These are phyloP conservation scores for Trichoderma sp. DNA, from an alignment of 2,329 filamentous ascomycete species.

Conservation along the genomic window DNA sequence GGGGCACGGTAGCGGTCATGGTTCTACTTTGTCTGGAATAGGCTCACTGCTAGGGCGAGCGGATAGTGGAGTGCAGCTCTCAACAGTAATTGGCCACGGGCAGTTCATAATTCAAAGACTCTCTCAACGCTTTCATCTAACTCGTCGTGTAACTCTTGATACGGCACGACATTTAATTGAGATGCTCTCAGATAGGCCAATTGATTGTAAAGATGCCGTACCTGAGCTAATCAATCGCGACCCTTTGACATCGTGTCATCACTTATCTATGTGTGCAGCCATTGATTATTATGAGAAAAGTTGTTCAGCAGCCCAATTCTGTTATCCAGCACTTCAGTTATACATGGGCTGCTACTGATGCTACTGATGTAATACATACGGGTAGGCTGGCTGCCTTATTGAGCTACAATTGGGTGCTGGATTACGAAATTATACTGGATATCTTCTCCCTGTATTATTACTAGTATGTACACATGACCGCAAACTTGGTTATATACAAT, in stretches of 20 bases:
- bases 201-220: background rate
- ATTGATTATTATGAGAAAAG: background rate
- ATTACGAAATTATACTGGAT: no score
- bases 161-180: background rate
- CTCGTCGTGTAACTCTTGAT: background rate
- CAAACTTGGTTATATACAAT: slow-evolving; percentile 8
- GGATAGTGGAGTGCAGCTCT: background rate
- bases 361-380: no score
- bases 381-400: no score
- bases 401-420: no score
- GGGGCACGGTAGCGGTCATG: background rate
- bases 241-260: background rate
- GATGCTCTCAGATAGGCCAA: background rate
- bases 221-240: background rate
- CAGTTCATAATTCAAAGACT: background rate
- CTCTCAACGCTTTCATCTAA: background rate
- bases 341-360: no score
- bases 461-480: background rate
- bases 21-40: background rate
- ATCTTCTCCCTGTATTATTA: background rate
- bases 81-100: background rate
- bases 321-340: no score
- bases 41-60: background rate
- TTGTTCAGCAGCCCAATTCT: no score
- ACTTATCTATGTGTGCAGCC: background rate